phyloP scores from a whole-genome alignment of 495 filamentous ascomycete species.

The Tuber brumale region DNA sequence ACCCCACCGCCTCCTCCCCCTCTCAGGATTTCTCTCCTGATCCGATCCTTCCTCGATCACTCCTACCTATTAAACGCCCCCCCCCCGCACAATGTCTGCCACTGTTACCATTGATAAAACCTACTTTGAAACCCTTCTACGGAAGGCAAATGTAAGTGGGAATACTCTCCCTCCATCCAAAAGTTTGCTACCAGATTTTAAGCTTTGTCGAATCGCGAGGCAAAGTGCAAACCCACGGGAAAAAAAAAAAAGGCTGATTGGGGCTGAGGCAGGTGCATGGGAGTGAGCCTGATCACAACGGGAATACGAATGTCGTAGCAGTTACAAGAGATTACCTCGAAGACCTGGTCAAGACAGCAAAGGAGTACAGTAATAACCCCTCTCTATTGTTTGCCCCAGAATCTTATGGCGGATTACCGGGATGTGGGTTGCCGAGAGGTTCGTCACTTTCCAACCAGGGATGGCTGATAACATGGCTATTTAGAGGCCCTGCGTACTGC shows the following conservation, averaged over 20 bases:
- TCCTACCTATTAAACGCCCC: conserved; percentile 13
- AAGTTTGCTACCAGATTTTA: conserved; percentile 1
- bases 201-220: background rate
- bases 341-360: conserved; percentile 21
- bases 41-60: conserved; percentile 9
- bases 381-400: conserved; percentile 3
- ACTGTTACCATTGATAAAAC: conserved; percentile 45
- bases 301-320: conserved; percentile 10
- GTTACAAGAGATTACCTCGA: conserved; percentile 24
- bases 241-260: conserved; percentile 8
- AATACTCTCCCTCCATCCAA: background rate
- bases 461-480: conserved; percentile 9
- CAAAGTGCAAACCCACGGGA: background rate
- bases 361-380: conserved; percentile 29
- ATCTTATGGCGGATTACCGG: background rate
- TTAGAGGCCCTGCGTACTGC: conserved; percentile 32
- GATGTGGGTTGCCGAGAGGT: background rate
- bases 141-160: conserved; percentile 39
- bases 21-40: conserved; percentile 2
- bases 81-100: conserved; percentile 37
- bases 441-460: conserved; percentile 2
- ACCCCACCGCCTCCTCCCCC: conserved; percentile 14
- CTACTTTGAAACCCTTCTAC: conserved; percentile 45
- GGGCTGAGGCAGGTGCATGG: conserved; percentile 25
- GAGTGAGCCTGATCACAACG: conserved; percentile 17